Evolutionary conservation across 306 rosid genomes (phyloP).

Genomic region (Rosa chinensis): DNA sequence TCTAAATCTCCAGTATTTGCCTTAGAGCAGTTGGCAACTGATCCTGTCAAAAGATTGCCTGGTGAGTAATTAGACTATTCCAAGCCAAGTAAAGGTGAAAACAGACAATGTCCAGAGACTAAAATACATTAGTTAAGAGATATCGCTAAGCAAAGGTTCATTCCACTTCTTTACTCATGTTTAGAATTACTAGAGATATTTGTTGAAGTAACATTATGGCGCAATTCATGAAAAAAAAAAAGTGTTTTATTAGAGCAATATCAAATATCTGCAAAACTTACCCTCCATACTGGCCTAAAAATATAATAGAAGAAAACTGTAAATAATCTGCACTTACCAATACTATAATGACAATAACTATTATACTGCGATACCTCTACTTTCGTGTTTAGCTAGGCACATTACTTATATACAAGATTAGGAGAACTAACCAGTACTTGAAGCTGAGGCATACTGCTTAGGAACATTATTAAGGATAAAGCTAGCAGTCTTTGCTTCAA

Average conservation of each 20-base stretch:
- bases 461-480: slow-evolving; percentile 20
- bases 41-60: slow-evolving; percentile 43
- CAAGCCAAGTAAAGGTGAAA: slow-evolving; percentile 2
- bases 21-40: slow-evolving; percentile 37
- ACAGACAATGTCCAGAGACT: not conserved
- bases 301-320: too few relatives aligned
- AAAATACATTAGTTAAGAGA: not conserved
- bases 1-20: slow-evolving; percentile 40
- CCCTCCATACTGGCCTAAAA: too few relatives aligned
- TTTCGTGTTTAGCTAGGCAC: slow-evolving; percentile 13
- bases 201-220: not conserved
- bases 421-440: slow-evolving; percentile 53
- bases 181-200: not conserved
- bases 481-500: slow-evolving; percentile 31
- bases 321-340: not conserved
- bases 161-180: not conserved
- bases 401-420: slow-evolving; percentile 14
- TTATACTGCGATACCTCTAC: not conserved
- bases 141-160: not conserved
- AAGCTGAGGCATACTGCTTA: slow-evolving; percentile 38
- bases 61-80: not conserved
- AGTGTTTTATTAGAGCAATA: not conserved
- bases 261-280: not conserved
- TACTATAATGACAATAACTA: not conserved
- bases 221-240: not conserved